These are phyloP conservation scores for Yarrowia osloensis DNA, from an alignment of 805 yeast genomes.

Conservation along the genomic window DNA sequence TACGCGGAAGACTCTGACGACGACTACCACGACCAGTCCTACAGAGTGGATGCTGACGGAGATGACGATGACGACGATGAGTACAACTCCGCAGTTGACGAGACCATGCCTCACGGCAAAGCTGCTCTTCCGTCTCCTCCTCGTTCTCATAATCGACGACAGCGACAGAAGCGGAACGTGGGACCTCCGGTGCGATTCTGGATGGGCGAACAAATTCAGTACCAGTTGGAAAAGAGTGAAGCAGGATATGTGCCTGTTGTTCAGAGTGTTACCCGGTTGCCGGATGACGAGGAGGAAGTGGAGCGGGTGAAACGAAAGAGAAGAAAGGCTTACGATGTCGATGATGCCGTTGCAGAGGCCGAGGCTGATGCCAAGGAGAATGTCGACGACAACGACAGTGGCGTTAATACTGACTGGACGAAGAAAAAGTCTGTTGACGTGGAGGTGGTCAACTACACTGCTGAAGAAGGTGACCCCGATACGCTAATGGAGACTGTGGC, in stretches of 20 bases:
- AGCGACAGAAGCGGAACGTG: constrained; percentile 59
- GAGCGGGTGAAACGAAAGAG: not conserved
- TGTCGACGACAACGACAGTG: not conserved
- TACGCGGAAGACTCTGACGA: constrained; percentile 1
- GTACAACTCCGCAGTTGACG: not conserved
- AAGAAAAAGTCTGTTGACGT: not conserved
- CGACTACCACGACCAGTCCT: not conserved
- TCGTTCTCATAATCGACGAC: constrained; percentile 52
- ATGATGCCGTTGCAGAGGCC: not conserved
- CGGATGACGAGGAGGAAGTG: not conserved
- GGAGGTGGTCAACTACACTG: not conserved
- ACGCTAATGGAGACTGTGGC: not conserved
- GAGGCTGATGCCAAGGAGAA: not conserved
- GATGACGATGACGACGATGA: constrained; percentile 9
- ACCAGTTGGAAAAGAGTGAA: constrained; percentile 43
- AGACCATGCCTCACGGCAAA: not conserved
- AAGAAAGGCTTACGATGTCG: not conserved
- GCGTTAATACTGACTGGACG: not conserved
- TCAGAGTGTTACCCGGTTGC: not conserved
- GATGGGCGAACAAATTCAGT: constrained; percentile 78
- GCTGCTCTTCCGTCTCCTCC: constrained; percentile 19
- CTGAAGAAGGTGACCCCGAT: constrained; percentile 4
- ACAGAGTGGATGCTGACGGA: not conserved
- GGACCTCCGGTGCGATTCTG: constrained; percentile 73
- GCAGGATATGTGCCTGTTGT: not conserved